Base-by-base conservation (phyloP, 1,284 basidiomycete species). In the Volvariella volvacea region DNA sequence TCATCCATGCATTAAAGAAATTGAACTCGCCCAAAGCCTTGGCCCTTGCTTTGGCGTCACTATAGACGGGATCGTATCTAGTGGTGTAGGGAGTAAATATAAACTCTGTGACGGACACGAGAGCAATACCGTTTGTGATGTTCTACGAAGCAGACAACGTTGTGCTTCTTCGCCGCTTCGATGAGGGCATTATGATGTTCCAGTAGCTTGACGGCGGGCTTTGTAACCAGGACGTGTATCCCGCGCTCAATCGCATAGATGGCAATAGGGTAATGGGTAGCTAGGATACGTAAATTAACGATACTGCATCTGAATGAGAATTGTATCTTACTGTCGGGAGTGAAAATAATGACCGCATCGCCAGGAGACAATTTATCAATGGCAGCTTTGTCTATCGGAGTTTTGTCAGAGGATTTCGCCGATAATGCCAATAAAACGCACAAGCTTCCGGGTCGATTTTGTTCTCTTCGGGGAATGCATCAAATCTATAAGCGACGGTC, bases 1-100 rank as follows among this genome's bases (percentile, higher is more conserved):
- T 91, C 92, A 96, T 96, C 86, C 85, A 88, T 39, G 86, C 84
- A 52, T 70, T 86, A 71, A 88, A 88, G 66, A 92, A 96, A 67
- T 92, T 93, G 68, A 94, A 92, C 61, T 94, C 88, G 38, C 92
- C 92, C 40, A 95, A 73, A 19, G 76, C 69, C 28, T 75, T 76
- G 12, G 90, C 83, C 45, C 86, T 77, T 4, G 80, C 84, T 58
- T 78, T 78, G 22, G 91, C 92, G 62, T 96, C 92, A 53, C 87
- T 88, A 69, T 96, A 95, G 2, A 88, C 92, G 2, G 92, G 92
- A 63, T 96, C 92, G 63, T 88, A 94, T 45, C 83, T 86, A 48
- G 30, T 22, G 16, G 44, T 15, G 10, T 28, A 22, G 40, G 20
- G 17, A 38, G 33, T 40, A 14, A 31, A 38, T 47, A 8, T 39